These are phyloP conservation scores for Eucalyptus regnans DNA, from an alignment of 345 rosid species.

Conservation along the genomic window DNA sequence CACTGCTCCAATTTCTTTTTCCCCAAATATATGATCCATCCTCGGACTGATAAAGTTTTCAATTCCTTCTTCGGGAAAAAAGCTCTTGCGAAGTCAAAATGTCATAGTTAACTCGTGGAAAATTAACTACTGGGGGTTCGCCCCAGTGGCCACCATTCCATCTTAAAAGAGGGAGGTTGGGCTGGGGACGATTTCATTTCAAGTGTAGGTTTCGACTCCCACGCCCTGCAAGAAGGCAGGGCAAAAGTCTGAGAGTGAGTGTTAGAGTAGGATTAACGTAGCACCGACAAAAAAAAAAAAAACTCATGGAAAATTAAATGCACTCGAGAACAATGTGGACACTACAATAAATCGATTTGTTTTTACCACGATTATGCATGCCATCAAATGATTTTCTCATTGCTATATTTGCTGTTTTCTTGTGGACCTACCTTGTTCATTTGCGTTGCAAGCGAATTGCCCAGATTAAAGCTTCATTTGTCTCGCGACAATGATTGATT, in stretches of 20 bases:
- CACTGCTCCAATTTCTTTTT: not conserved
- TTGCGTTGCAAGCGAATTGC: not conserved
- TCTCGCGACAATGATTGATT: not conserved
- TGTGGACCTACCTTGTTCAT: not conserved
- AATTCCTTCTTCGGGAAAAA: not conserved
- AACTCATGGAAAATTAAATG: not conserved
- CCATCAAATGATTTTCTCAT: not conserved
- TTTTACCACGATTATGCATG: not conserved
- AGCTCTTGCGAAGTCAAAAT: not conserved
- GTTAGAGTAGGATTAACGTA: no score
- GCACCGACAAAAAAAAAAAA: no score
- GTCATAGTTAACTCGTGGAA: not conserved
- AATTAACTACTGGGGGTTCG: no score
- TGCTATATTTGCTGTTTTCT: not conserved
- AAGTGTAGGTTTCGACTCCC: no score
- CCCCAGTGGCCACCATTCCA: no score
- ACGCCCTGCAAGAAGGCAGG: no score
- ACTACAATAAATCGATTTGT: not conserved
- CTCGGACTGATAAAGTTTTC: not conserved
- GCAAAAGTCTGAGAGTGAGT: no score
- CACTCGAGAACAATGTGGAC: not conserved
- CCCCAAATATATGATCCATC: not conserved
- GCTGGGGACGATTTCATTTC: no score
- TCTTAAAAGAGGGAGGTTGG: no score
- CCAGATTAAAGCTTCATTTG: not conserved